Evolutionary conservation across 2,329 filamentous ascomycete genomes (phyloP), one percentile per base, ranked within the genome.

Genomic region (Trichoderma simmonsii): DNA sequence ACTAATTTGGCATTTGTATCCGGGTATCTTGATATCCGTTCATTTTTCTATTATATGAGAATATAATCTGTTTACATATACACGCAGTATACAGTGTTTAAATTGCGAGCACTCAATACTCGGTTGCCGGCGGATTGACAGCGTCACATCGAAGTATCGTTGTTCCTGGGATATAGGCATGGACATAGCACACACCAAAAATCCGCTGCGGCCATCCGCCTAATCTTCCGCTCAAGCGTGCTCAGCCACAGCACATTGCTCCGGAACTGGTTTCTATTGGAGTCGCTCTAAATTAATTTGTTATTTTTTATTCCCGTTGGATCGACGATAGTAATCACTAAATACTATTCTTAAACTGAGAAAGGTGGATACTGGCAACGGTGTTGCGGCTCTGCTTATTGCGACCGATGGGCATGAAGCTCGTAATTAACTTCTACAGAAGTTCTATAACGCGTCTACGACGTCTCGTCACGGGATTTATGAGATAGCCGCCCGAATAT

Each of bases 191-290:
- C 34, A 28, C 11, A 18, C 56, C 56, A 2, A 36, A 60, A 15
- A 9, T n/a, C 34, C 36, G n/a, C 34, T 59, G 30, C 32, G 34
- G 39, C 30, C n/a, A 14, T 34, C 28, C 18, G 15, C 62, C 21
- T 21, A 5, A 12, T 21, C 2, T n/a, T 54, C 43, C 26, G 39
- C 39, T 51, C 3, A 18, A 9, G 65, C 8, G 8, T 34, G 54
- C 66, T 69, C 66, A 69, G 66, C 66, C 66, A 69, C 66, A 61
- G 28, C 66, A 57, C 66, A 32, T 34, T 57, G 8, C 56, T 39
- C 15, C 36, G 26, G 56, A 4, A 26, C 56, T 51, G 56, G 66
- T 26, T n/a, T 18, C 56, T 51, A 48, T 14, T 51, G 34, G 56
- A 51, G 39, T 34, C 26, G 43, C 56, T 28, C 43, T 26, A 32